These are phyloP conservation scores for Penicillium sp. DNA, from an alignment of 2,329 filamentous ascomycete genomes.

Conservation along the genomic window DNA sequence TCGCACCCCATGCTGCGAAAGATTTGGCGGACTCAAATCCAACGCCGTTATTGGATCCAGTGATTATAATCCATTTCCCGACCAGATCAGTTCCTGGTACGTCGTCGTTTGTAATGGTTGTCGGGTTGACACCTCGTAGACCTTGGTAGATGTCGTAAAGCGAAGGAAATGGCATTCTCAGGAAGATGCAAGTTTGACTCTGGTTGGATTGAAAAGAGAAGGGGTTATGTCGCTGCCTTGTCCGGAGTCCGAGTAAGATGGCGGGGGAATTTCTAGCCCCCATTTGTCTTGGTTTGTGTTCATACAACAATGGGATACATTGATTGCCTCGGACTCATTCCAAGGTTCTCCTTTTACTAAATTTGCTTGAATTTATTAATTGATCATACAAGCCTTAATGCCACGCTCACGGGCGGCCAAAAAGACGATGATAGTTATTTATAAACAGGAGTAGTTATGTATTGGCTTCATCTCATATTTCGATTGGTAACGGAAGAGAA, in stretches of 20 bases:
- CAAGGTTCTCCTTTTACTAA: too few relatives aligned
- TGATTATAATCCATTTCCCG: constrained; percentile 18
- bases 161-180: background rate
- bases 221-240: background rate
- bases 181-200: background rate
- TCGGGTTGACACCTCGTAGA: background rate
- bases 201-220: background rate
- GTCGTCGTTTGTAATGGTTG: constrained; percentile 1
- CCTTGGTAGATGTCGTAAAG: background rate
- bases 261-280: background rate
- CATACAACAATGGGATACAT: too few relatives aligned
- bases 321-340: too few relatives aligned
- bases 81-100: constrained; percentile 7
- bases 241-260: background rate
- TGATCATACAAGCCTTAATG: too few relatives aligned
- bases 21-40: constrained; percentile 17
- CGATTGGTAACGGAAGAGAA: too few relatives aligned
- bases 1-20: constrained; percentile 17
- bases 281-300: background rate
- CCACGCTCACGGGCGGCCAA: too few relatives aligned
- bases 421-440: too few relatives aligned
- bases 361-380: too few relatives aligned
- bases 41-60: constrained; percentile 18
- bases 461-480: too few relatives aligned
- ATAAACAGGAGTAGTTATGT: too few relatives aligned